These are phyloP conservation scores for Ophiostoma himal-ulmi DNA, from an alignment of 2,329 filamentous ascomycete genomes.

Conservation along the genomic window DNA sequence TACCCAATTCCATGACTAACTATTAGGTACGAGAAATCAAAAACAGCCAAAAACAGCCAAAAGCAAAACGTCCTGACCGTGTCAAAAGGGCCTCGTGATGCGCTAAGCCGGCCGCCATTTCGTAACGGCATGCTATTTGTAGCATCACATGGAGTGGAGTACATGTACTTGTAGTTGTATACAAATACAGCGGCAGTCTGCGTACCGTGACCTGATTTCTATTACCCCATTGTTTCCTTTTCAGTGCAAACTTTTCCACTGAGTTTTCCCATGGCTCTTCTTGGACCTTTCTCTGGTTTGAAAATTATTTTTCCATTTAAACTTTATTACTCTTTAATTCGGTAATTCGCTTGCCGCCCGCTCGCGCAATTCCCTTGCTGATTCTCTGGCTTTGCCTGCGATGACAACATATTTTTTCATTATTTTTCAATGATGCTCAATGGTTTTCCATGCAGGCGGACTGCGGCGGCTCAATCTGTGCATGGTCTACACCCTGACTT, in stretches of 20 bases:
- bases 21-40: conserved; percentile 31
- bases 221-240: conserved; percentile 20
- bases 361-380: background rate
- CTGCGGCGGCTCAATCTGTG: background rate
- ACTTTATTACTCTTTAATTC: conserved; percentile 8
- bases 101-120: conserved; percentile 27
- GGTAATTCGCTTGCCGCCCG: conserved; percentile 11
- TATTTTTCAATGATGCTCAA: background rate
- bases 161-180: background rate
- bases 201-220: background rate
- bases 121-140: conserved; percentile 28
- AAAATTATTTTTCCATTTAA: background rate
- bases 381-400: background rate
- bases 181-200: background rate
- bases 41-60: background rate
- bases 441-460: background rate
- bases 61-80: background rate
- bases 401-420: background rate
- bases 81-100: conserved; percentile 21
- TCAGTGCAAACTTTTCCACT: background rate
- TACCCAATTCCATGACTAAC: conserved; percentile 30
- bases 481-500: background rate
- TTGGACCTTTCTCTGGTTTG: background rate
- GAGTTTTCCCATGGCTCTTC: background rate
- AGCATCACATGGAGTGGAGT: conserved; percentile 13